phyloP scores from a whole-genome alignment of 768 basidiomycete genomes.

The Termitomyces sp. region DNA sequence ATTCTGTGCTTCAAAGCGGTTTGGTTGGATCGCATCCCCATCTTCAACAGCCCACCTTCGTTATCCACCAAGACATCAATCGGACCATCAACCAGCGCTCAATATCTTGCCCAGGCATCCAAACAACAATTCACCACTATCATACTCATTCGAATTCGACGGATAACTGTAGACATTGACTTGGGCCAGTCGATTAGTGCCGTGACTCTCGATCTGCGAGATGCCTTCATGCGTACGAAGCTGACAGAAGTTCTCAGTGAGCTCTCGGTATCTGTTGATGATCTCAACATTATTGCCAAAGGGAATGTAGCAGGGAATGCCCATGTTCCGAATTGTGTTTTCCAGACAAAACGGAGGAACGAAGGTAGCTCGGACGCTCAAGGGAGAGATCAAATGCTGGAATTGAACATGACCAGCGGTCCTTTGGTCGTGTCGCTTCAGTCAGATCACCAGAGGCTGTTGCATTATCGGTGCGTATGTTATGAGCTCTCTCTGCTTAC shows the following conservation, averaged over 20 bases:
- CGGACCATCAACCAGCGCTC: constrained; percentile 14
- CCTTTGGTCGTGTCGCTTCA: constrained; percentile 60
- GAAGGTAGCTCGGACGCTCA: constrained; percentile 29
- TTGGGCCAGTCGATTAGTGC: constrained; percentile 82
- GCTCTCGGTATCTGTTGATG: constrained; percentile 57
- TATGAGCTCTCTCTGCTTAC: not conserved
- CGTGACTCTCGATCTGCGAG: constrained; percentile 56
- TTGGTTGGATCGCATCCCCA: constrained; percentile 84
- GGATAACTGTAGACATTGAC: constrained; percentile 70
- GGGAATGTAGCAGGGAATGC: constrained; percentile 69
- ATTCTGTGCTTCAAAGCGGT: constrained; percentile 94
- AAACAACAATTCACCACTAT: constrained; percentile 51
- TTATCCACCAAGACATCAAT: constrained; percentile 18
- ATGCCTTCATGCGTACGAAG: constrained; percentile 60
- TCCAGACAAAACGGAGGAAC: constrained; percentile 63
- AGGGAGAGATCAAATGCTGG: constrained; percentile 52
- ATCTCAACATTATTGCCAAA: constrained; percentile 61
- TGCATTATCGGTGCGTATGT: constrained; percentile 61
- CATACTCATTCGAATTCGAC: constrained; percentile 66
- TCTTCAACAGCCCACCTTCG: constrained; percentile 45
- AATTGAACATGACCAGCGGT: constrained; percentile 71
- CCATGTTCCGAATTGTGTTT: constrained; percentile 64
- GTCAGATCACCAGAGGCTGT: constrained; percentile 69
- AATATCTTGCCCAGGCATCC: constrained; percentile 13
- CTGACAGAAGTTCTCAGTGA: constrained; percentile 58